A percentile compares a stretch with the other conserved stretches of the same genome.
Conservation (phyloP, 352 stramenopile genomes). For the Phytophthora citricola region DNA sequence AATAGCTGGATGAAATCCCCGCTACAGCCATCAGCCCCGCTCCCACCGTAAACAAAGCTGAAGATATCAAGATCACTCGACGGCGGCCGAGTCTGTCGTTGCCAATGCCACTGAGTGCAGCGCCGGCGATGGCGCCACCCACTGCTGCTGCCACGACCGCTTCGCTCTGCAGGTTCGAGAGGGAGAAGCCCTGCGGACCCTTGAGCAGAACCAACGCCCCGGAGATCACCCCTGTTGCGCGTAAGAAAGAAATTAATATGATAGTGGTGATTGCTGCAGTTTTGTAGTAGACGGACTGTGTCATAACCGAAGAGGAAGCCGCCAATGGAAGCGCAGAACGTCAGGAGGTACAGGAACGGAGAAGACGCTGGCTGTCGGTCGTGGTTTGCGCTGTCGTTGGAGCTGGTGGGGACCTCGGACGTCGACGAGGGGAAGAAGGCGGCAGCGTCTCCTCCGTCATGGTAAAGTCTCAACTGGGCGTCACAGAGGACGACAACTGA, state of each 20-base stretch:
- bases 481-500: constrained; percentile 24
- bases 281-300: constrained; percentile 50
- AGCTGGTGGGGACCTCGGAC: constrained; percentile 10
- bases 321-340: constrained; percentile 71
- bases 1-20: constrained; percentile 59
- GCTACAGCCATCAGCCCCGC: constrained; percentile 67
- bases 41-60: constrained; percentile 65
- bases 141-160: constrained; percentile 77
- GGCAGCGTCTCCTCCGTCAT: constrained; percentile 3
- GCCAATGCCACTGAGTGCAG: constrained; percentile 59
- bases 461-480: constrained; percentile 23
- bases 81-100: constrained; percentile 70
- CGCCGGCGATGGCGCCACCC: constrained; percentile 72
- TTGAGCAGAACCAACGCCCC: constrained; percentile 78
- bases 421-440: neutral
- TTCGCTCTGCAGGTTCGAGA: constrained; percentile 67
- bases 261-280: neutral
- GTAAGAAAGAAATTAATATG: constrained; percentile 1
- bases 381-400: neutral
- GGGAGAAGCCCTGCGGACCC: constrained; percentile 61
- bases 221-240: constrained; percentile 67
- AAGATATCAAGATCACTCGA: constrained; percentile 72
- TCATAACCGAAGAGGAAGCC: constrained; percentile 89
- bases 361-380: constrained; percentile 6
- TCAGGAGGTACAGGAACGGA: constrained; percentile 69